These are phyloP conservation scores for Byssothecium circinans DNA, from an alignment of 2,329 filamentous ascomycete genomes.

Conservation along the genomic window DNA sequence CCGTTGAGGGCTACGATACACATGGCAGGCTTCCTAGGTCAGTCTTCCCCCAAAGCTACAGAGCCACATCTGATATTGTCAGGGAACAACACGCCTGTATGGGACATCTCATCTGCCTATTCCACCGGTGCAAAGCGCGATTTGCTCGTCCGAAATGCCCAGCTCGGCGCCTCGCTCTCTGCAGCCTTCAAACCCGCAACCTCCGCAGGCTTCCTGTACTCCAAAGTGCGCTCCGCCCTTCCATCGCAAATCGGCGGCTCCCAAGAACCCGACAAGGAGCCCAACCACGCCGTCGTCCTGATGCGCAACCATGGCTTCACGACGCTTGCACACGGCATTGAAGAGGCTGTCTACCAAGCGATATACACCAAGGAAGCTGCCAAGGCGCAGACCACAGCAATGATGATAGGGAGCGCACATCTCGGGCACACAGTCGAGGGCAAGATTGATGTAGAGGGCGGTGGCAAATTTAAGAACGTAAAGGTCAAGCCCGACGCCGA, in stretches of 20 bases:
- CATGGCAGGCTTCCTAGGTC: slow-evolving; percentile 50
- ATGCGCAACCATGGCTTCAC: slow-evolving; percentile 53
- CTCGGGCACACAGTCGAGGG: slow-evolving; percentile 44
- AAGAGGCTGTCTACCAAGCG: slow-evolving; percentile 50
- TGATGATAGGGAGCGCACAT: slow-evolving; percentile 37
- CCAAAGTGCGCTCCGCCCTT: slow-evolving; percentile 41
- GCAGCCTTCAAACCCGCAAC: slow-evolving; percentile 42
- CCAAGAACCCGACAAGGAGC: slow-evolving; percentile 34
- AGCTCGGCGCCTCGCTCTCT: slow-evolving; percentile 40
- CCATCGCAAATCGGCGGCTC: slow-evolving; percentile 37
- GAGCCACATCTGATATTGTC: not conserved
- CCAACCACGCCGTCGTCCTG: slow-evolving; percentile 41
- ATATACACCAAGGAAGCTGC: slow-evolving; percentile 48
- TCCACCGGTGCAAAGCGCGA: slow-evolving; percentile 35
- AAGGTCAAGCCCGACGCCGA: slow-evolving; percentile 47
- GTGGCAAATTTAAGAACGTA: slow-evolving; percentile 46
- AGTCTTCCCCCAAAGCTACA: not conserved
- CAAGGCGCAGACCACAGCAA: slow-evolving; percentile 44
- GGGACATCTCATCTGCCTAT: slow-evolving; percentile 36
- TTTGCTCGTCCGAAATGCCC: slow-evolving; percentile 37
- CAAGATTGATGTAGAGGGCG: slow-evolving; percentile 42
- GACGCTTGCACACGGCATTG: slow-evolving; percentile 45
- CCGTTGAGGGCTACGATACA: slow-evolving; percentile 43
- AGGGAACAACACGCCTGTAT: slow-evolving; percentile 42
- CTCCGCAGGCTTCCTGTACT: slow-evolving; percentile 42